Conservation (phyloP, 164 flowering plant genomes). For the Annona cherimola region DNA sequence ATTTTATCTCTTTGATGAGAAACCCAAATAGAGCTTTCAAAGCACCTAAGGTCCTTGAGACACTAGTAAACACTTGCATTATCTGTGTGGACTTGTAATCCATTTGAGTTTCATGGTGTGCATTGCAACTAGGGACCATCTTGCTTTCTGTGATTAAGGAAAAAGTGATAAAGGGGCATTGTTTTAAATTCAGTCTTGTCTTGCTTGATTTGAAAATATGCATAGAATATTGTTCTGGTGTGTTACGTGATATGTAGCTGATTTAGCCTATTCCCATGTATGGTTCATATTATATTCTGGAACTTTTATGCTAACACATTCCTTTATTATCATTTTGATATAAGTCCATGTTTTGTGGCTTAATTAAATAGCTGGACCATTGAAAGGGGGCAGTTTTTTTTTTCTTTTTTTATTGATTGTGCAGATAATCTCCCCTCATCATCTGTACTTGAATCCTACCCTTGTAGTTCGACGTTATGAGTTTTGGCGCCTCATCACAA, state of each 20-base stretch:
- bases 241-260: too few species aligned
- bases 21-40: too few species aligned
- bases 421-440: constrained; percentile 91
- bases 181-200: too few species aligned
- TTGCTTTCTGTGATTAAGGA: background rate
- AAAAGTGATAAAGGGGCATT: background rate
- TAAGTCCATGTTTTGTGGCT: too few species aligned
- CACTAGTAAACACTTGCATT: background rate
- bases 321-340: too few species aligned
- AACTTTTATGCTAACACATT: too few species aligned
- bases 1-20: too few species aligned
- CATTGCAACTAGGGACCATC: background rate
- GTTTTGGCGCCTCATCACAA: constrained; percentile 93
- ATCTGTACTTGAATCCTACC: constrained; percentile 76
- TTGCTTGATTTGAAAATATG: too few species aligned
- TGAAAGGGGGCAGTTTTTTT: background rate
- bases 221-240: too few species aligned
- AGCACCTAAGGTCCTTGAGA: too few species aligned
- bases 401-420: constrained; percentile 3
- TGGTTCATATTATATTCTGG: too few species aligned
- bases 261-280: too few species aligned
- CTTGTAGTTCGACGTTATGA: constrained; percentile 84
- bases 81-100: background rate
- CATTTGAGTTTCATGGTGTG: background rate
- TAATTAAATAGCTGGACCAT: background rate